Base-by-base conservation (phyloP, 768 basidiomycete species). In the Boletus barrowsii region DNA sequence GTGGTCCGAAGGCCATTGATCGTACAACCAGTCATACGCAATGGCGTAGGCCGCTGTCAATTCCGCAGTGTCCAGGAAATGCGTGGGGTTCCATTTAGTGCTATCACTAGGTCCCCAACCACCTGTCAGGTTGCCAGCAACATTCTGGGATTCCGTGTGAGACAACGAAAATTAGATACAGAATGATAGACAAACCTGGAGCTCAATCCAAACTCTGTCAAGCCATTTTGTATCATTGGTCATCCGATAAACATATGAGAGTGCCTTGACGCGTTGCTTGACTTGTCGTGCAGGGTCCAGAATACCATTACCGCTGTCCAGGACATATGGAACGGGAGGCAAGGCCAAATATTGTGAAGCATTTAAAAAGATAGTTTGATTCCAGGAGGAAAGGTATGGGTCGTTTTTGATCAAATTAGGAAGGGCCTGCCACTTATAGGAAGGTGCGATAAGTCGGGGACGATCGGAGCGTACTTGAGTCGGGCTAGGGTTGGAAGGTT, bases 21-120 rank as follows among this genome's bases (percentile, higher is more conserved):
- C 88, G 70, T 97, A 87, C 32, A 98, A 66, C 97, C 97, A 99
- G 67, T 99, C 97, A 63, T 98, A 99, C 2, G 87, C 96, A 58
- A 94, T 88, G 30, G 81, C 97, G 64, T 87, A 98, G 5, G 92
- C 94, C 24, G 88, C 84, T 17, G 84, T 84, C 59, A 97, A 79
- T 71, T 98, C 96, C n/a, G 87, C 95, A 18, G 83, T 75, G 68
- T 96, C 96, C 43, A 98, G 85, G 82, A 98, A 98, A 73, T 99
- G 97, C 2, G 44, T 58, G 6, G 85, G 77, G 73, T 98, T 97
- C 97, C 96, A 99, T 64, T 76, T 83, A 52, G 82, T 79, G 52
- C 75, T 75, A 49, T 75, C 75, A 50, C 72, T 71, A 4, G 82
- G 77, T 18, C 93, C 93, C 68, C 91, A 98, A 7, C 71, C 62